Base-by-base conservation (phyloP, 2,329 filamentous ascomycete species). In the Trichoderma sp. region DNA sequence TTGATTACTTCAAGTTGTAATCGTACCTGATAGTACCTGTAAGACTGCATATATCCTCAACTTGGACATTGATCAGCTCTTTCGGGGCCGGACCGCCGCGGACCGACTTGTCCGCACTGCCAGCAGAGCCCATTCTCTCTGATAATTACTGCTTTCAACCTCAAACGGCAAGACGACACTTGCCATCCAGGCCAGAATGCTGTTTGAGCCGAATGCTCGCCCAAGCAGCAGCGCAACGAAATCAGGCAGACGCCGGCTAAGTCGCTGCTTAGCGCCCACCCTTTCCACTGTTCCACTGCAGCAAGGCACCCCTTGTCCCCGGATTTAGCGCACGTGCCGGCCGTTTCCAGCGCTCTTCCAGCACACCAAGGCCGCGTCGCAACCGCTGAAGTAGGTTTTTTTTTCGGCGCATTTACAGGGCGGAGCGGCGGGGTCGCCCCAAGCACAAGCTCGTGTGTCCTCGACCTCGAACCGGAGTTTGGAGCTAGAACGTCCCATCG, bases 281-380 rank as follows among this genome's bases (percentile, higher is more conserved):
- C 34, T 32, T 12, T 11, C 24, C 51, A 14, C 2, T 11, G 9
- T 30, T 4, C 32, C 51, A n/a, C 47, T 21, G 21, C 47, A 24
- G 21, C 57, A 60, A 51, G 47, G 64, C 15, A 18, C 57, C 57
- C 24, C 63, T 51, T 36, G 21, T 72, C 70, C 64, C 70, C 70
- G 61, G 66, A 61, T 69, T 58, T 39, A 71, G 63, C 61, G 51
- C 70, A 71, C 63, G 63, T 70, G 32, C 53, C 65, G 15, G 51
- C 65, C 65, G 65, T 36, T 39, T 43, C 53, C 51, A 56, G 51
- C 6, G 47, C 47, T 12, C n/a, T 56, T 53, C 47, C 64, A 57
- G 64, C 51, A 53, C 64, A 57, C 28, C 28, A 36, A 36, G 34
- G 34, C 34, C 34, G 34, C 14, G 36, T 21, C n/a, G 28, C 39